Percentiles rank a stretch among this genome's conserved stretches.
Conservation (phyloP, 805 yeast genomes). For the Wickerhamiella dianesei region DNA sequence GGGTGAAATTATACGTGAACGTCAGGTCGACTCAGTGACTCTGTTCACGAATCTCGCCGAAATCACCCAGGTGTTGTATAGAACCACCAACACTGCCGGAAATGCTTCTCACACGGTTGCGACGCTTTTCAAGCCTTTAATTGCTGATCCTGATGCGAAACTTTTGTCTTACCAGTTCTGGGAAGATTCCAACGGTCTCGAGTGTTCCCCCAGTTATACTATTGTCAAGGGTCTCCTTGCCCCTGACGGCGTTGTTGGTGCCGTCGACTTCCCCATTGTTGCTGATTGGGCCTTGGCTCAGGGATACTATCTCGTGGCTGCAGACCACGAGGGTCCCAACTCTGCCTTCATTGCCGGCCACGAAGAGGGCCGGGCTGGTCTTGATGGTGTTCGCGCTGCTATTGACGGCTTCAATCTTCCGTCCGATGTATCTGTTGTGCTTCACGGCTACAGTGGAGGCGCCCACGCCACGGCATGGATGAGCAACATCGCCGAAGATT, state of each 20-base stretch:
- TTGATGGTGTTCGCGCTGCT: conserved; percentile 21
- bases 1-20: conserved; percentile 10
- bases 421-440: conserved; percentile 1
- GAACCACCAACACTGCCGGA: conserved; percentile 9
- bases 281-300: conserved; percentile 9
- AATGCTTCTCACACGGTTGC: conserved; percentile 10
- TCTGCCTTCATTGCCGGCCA: conserved; percentile 21
- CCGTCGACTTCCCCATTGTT: conserved; percentile 4
- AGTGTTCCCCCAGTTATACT: conserved; percentile 20
- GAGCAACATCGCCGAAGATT: conserved; percentile 17
- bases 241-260: conserved; percentile 5
- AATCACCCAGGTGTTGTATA: conserved; percentile 12
- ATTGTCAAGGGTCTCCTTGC: conserved; percentile 8
- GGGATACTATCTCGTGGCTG: conserved; percentile 12
- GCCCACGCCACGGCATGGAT: conserved; percentile 21
- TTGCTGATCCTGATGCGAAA: conserved; percentile 6
- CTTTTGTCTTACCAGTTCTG: conserved; percentile 19
- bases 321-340: conserved; percentile 23
- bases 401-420: not conserved
- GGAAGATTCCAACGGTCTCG: conserved; percentile 17
- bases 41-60: not conserved
- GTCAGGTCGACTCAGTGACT: not conserved
- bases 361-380: conserved; percentile 18
- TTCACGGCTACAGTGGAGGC: conserved; percentile 11
- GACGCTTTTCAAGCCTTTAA: conserved; percentile 12